Percentiles rank a stretch among this genome's conserved stretches.
phyloP scores from a whole-genome alignment of 176 grass and related monocot genomes.

The Alloteropsis semialata region DNA sequence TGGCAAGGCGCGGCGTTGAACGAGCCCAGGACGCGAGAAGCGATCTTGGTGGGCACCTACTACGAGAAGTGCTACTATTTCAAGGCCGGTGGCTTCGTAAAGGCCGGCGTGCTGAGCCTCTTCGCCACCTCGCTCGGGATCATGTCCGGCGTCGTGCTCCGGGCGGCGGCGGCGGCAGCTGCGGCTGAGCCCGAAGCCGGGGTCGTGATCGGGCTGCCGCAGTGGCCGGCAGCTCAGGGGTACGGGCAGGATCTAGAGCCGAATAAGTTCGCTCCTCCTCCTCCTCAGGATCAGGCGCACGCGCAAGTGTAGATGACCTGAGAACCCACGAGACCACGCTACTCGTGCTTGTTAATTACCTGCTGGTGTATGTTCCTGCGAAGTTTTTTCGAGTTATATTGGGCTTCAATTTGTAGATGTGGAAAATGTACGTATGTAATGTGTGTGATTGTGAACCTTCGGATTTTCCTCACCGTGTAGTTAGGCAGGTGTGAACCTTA shows the following conservation, averaged over 20 bases:
- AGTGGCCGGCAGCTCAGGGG: background rate
- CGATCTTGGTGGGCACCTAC: fast-evolving
- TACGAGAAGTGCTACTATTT: background rate
- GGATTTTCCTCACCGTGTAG: background rate
- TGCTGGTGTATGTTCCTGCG: background rate
- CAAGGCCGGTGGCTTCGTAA: background rate
- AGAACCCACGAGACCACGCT: background rate
- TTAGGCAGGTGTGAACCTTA: too few relatives aligned
- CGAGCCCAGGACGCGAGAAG: background rate
- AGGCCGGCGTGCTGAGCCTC: background rate
- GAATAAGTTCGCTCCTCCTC: too few relatives aligned
- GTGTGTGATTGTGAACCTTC: background rate
- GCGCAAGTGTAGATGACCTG: too few relatives aligned
- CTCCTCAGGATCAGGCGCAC: too few relatives aligned
- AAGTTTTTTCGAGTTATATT: background rate
- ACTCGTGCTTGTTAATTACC: background rate
- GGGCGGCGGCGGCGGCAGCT: background rate
- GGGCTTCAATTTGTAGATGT: background rate
- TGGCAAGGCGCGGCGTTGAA: background rate
- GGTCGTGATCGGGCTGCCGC: background rate
- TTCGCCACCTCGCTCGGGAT: background rate
- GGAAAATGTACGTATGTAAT: too few relatives aligned
- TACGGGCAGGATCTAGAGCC: too few relatives aligned
- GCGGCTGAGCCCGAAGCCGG: background rate
- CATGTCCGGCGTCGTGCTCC: background rate